Evolutionary conservation across 495 filamentous ascomycete genomes (phyloP).

Genomic region (Tuber magnatum): DNA sequence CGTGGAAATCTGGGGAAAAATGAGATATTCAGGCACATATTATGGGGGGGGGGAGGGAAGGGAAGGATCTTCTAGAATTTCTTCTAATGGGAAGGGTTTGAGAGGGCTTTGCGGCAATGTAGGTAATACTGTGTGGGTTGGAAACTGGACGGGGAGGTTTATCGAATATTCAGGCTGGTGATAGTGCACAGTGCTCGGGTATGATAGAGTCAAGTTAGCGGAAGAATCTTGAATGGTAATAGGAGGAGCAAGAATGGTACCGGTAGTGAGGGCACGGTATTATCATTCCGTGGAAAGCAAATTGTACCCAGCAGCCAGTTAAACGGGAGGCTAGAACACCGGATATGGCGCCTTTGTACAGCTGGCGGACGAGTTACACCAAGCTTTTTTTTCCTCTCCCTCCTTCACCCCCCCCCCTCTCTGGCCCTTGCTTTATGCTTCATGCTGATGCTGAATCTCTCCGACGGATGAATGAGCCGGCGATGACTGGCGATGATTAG

Average conservation of each 20-base stretch:
- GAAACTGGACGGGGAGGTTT: not conserved
- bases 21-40: slow-evolving; percentile 32
- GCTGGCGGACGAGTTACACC: not conserved
- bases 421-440: not conserved
- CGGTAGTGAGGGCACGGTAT: not conserved
- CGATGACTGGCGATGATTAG: not conserved
- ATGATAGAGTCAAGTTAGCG: not conserved
- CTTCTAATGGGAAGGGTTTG: not conserved
- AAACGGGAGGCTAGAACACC: not conserved
- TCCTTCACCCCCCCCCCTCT: not conserved
- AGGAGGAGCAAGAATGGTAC: not conserved
- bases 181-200: not conserved
- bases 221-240: not conserved
- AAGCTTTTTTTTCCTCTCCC: not conserved
- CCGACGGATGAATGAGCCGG: not conserved
- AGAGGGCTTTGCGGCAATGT: not conserved
- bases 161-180: not conserved
- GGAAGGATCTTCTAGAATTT: slow-evolving; percentile 4
- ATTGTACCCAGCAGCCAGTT: not conserved
- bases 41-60: slow-evolving; percentile 4
- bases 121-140: not conserved
- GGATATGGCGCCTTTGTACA: not conserved
- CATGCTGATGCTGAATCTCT: not conserved
- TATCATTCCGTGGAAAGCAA: not conserved
- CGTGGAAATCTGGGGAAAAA: slow-evolving; percentile 37